Conservation (phyloP, 2,329 filamentous ascomycete genomes). For the Exophiala sideris region DNA sequence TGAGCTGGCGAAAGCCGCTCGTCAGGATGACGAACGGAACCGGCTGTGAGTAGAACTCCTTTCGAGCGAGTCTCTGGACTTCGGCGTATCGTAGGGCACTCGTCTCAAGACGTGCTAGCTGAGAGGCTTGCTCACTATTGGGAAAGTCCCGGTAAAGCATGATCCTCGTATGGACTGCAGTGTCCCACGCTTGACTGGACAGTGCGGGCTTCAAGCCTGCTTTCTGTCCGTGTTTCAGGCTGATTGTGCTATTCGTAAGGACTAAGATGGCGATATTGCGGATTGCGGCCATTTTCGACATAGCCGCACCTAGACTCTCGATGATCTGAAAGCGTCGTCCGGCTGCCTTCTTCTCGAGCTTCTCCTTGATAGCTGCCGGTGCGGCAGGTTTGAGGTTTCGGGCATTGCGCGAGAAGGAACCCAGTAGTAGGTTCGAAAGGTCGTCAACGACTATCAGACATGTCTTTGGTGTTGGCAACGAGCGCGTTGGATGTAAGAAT, state of each 20-base stretch:
- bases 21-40: conserved; percentile 40
- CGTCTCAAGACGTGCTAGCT: conserved; percentile 32
- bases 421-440: conserved; percentile 71
- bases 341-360: conserved; percentile 46
- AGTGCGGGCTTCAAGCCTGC: conserved; percentile 73
- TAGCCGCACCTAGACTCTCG: conserved; percentile 57
- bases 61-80: conserved; percentile 63
- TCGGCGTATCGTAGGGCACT: conserved; percentile 54
- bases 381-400: conserved; percentile 35
- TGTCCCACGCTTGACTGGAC: conserved; percentile 75
- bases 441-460: conserved; percentile 74
- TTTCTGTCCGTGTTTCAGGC: conserved; percentile 62
- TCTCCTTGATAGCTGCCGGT: conserved; percentile 35
- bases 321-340: conserved; percentile 52
- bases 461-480: conserved; percentile 61
- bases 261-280: conserved; percentile 71
- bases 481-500: conserved; percentile 62
- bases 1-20: conserved; percentile 24
- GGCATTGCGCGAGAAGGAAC: conserved; percentile 63
- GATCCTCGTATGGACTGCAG: conserved; percentile 67
- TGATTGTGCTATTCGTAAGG: conserved; percentile 78
- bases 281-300: conserved; percentile 70
- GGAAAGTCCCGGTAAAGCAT: conserved; percentile 77
- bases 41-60: conserved; percentile 35
- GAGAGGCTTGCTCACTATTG: conserved; percentile 42